Conservation (phyloP, 2,329 filamentous ascomycete species). For the Aureobasidium vineae region DNA sequence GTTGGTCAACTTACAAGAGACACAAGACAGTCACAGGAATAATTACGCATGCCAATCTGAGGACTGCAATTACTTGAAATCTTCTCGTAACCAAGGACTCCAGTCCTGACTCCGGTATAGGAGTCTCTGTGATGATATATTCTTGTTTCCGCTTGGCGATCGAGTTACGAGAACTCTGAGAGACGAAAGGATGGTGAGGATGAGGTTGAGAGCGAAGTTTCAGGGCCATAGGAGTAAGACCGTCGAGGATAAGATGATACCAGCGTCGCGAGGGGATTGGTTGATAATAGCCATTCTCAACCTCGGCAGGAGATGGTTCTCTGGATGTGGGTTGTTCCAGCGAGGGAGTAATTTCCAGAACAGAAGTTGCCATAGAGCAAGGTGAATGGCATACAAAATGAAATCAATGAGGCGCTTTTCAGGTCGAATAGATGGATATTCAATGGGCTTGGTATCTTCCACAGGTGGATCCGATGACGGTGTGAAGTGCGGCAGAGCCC, state of each 20-base stretch:
- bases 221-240: constrained; percentile 6
- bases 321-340: background rate
- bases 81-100: background rate
- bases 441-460: background rate
- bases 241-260: background rate
- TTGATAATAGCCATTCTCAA: constrained; percentile 23
- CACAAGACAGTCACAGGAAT: constrained; percentile 26
- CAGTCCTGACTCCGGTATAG: background rate
- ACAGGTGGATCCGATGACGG: constrained; percentile 12
- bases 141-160: background rate
- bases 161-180: background rate
- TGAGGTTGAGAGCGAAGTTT: constrained; percentile 1
- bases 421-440: background rate
- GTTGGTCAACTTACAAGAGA: constrained; percentile 23
- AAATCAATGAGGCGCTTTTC: background rate
- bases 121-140: background rate
- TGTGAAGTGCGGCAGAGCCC: background rate
- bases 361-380: constrained; percentile 9
- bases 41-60: background rate
- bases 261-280: background rate
- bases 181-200: background rate
- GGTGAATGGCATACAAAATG: background rate
- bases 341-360: background rate
- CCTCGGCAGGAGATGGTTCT: background rate
- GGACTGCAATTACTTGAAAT: background rate